Evolutionary conservation across 129 eudicot genomes (phyloP).

Genomic region (Chrysanthemum seticuspe): DNA sequence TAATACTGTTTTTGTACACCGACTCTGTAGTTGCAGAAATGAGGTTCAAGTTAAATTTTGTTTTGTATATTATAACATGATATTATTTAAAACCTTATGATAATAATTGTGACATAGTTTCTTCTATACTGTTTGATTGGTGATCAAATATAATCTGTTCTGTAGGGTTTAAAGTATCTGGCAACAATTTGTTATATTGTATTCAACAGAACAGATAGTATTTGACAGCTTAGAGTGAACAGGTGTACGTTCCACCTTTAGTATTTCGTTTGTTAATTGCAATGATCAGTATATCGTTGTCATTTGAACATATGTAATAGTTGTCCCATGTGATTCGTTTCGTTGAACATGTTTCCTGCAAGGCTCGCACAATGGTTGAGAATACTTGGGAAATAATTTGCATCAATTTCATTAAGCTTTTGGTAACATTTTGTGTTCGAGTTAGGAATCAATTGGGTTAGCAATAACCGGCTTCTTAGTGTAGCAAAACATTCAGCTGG

Average conservation of each 20-base stretch:
- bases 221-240: background rate
- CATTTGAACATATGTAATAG: background rate
- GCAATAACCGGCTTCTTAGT: too few species aligned
- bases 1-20: conserved; percentile 27
- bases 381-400: background rate
- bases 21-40: conserved; percentile 26
- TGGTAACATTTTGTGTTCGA: background rate
- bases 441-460: too few species aligned
- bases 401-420: background rate
- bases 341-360: background rate
- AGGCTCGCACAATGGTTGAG: background rate
- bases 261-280: background rate
- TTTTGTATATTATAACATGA: conserved; percentile 5
- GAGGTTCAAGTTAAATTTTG: conserved; percentile 23
- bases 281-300: background rate
- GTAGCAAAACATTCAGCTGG: too few species aligned
- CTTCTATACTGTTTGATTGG: background rate
- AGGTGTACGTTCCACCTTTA: background rate
- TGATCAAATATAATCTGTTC: background rate
- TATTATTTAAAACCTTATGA: background rate
- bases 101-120: background rate
- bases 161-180: background rate
- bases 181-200: background rate
- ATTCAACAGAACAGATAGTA: background rate
- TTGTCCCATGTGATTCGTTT: conserved; percentile 4